A percentile compares a stretch with the other conserved stretches of the same genome.
Conservation (phyloP, 169 alveolate species). For the Sarcocystis neurona region DNA sequence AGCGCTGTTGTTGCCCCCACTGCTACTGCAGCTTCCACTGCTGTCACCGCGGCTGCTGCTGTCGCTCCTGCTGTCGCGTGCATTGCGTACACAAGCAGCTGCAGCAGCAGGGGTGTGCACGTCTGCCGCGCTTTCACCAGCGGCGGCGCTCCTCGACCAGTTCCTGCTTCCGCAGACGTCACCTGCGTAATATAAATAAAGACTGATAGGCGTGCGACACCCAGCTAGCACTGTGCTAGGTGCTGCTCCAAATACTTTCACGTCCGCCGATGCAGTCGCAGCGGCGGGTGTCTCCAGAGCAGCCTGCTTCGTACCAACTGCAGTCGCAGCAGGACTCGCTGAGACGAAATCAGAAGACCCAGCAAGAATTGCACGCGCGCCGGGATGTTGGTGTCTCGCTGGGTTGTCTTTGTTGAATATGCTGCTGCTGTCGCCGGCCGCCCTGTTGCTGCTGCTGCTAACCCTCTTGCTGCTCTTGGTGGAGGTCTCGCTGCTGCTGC, state of each 20-base stretch:
- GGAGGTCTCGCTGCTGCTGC: not conserved
- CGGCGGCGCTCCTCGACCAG: not conserved
- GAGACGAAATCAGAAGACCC: no score
- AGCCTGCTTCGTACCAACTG: not conserved
- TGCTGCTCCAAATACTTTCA: not conserved
- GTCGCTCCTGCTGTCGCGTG: not conserved
- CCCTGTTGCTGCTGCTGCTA: no score
- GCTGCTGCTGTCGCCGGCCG: no score
- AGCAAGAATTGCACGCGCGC: no score
- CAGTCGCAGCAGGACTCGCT: slow-evolving; percentile 29
- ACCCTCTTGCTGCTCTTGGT: no score
- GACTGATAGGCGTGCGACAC: slow-evolving; percentile 45
- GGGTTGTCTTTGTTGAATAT: no score
- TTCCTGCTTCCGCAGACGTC: not conserved
- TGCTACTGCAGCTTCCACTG: not conserved
- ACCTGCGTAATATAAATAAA: slow-evolving; percentile 37
- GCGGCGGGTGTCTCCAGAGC: not conserved
- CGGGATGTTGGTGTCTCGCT: no score
- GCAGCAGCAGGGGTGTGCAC: not conserved
- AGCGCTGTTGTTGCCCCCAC: not conserved
- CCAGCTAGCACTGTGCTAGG: slow-evolving; percentile 6
- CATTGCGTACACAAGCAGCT: not conserved
- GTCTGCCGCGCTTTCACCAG: not conserved
- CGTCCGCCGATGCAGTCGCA: not conserved
- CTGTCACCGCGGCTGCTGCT: not conserved